Percentiles rank a stretch among this genome's conserved stretches.
Conservation (phyloP, 805 yeast genomes). For the Ogataea paraovalis region DNA sequence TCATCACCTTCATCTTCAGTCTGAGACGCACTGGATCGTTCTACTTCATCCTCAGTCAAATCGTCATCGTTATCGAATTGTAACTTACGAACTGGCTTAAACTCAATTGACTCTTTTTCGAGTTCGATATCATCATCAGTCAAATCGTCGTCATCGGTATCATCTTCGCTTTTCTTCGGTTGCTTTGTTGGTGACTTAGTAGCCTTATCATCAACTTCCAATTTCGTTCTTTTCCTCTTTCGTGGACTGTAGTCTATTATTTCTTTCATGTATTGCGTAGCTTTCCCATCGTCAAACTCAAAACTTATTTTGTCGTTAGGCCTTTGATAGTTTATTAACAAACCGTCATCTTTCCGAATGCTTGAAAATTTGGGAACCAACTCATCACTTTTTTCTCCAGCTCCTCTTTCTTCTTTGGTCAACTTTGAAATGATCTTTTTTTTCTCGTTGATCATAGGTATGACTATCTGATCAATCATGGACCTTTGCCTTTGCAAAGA, state of each 20-base stretch:
- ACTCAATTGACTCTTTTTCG: background rate
- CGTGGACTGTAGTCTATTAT: slow-evolving; percentile 17
- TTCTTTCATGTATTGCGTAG: slow-evolving; percentile 10
- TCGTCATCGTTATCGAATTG: background rate
- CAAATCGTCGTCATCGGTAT: background rate
- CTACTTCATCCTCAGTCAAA: slow-evolving; percentile 1
- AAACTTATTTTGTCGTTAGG: slow-evolving; percentile 18
- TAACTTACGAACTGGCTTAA: background rate
- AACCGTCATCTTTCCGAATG: background rate
- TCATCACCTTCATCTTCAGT: background rate
- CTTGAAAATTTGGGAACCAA: background rate
- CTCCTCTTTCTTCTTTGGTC: slow-evolving; percentile 1
- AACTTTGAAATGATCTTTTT: slow-evolving; percentile 9
- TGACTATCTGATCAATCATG: slow-evolving; percentile 8
- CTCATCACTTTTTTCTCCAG: background rate
- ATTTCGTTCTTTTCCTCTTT: slow-evolving; percentile 8
- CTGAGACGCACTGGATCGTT: background rate
- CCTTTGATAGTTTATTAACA: slow-evolving; percentile 6
- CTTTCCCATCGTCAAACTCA: slow-evolving; percentile 12
- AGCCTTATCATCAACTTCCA: background rate
- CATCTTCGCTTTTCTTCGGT: background rate
- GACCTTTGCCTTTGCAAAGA: background rate
- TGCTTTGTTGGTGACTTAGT: background rate
- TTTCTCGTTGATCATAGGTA: slow-evolving; percentile 19
- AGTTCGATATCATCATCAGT: slow-evolving; percentile 1